Base-by-base conservation (phyloP, 106 monocot genomes). In the Hemerocallis citrina region DNA sequence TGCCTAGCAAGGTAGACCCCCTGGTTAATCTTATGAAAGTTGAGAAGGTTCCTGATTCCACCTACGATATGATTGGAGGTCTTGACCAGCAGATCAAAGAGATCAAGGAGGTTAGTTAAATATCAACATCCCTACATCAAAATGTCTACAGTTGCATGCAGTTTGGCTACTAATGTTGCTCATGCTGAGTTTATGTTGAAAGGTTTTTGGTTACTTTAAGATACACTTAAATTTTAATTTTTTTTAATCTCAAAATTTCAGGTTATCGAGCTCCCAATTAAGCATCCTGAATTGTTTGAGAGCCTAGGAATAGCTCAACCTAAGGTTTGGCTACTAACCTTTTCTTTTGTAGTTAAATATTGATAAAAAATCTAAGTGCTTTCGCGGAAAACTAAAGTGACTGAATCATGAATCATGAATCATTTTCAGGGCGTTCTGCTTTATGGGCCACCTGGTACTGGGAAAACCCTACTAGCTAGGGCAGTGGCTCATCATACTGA, bases 21-120 rank as follows among this genome's bases (percentile, higher is more conserved):
- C 47, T 96, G 38, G 96, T 96, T 55, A 96, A 96, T 47, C 84
- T 96, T 29, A 96, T 96, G 96, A 96, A 96, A 57, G 96, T 96
- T 41, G 96, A 96, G 58, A 96, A 96, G 75, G 96, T 96, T 66
- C 96, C 96, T 46, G 96, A 96, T 73, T 96, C 96, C 46, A 95
- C 95, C 34, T 95, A 95, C 67, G 95, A 95, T 60, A 95, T 95
- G 95, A 95, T 95, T 67, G 96, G 96, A 59, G 96, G 96, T 21
- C 90, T 96, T 66, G 96, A 96, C 48, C 96, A 96, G 62, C 96
- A 96, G 71, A 96, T 96, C 21, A 96, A 96, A 74, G 96, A 96
- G 64, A 96, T 96, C 22, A 96, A 96, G 56, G 96, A 96, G 96
- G 96, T 96, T 14, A 68, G 51, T 78, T n/a, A 23, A 34, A 13